Evolutionary conservation across 176 grass and related monocot species (phyloP), one percentile per base, ranked within the genome.

Genomic region (Carex cristatella): DNA sequence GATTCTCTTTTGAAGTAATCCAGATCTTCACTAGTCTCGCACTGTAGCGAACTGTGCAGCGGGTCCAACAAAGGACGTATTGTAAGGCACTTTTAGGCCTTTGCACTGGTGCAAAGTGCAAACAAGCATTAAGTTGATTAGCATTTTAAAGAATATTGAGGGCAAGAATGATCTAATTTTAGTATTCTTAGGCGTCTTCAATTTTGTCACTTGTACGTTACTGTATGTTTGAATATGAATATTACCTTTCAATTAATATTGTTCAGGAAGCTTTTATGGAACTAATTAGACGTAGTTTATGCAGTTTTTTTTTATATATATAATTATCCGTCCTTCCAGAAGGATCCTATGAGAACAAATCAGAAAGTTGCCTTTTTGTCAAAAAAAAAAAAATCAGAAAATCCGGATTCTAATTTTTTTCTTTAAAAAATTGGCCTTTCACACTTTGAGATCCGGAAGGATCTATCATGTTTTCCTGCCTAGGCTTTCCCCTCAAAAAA

Each of bases 1-100:
- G 74, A 71, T 71, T 71, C 68, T 71, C 37, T 71, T 55, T 55
- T 68, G 44, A 56, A 31, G 81, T 5, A 14, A 65, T 81, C 59
- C 58, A 31, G 32, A 83, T 68, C 46, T 83, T 69, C 46, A 49
- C 8, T 35, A 68, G 33, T 31, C 23, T 68, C 23, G 4, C 16
- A 10, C 61, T 83, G 23, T 46, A 69, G 35, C 81, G n/a, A 54
- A 83, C 5, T 53, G 81, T 66, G 4, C 7, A 55, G 64, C 81
- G 79, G 16, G 59, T 49, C 62, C 56, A 48, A 12, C 14, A 57
- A 33, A 55, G 5, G 14, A 69, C n/a, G 33, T 38, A 38, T 27
- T 46, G n/a, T 18, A 33, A 57, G 51, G 10, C 3, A 2, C 4
- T 31, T 42, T 1, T n/a, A 31, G 0, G 19, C 72, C 19, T 4